phyloP scores from a whole-genome alignment of 1,139 yeast species.

The Yamadazyma sp. region DNA sequence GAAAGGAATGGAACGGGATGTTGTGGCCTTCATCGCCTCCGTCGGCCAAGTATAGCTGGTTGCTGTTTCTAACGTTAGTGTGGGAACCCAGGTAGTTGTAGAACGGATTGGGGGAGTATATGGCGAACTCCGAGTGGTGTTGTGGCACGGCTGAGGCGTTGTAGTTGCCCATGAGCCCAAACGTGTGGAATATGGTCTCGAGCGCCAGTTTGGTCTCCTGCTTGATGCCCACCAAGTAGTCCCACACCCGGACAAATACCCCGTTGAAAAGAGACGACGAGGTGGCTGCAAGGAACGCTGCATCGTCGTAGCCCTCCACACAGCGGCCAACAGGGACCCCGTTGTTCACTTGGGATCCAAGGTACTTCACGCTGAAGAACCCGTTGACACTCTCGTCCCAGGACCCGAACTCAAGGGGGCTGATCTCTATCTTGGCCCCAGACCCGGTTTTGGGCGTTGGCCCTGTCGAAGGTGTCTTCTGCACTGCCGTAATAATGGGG shows the following conservation, averaged over 20 bases:
- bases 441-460: slow-evolving; percentile 19
- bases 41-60: slow-evolving; percentile 36
- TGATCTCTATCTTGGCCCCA: slow-evolving; percentile 48
- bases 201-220: slow-evolving; percentile 42
- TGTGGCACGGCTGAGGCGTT: slow-evolving; percentile 23
- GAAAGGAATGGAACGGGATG: slow-evolving; percentile 40
- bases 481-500: slow-evolving; percentile 41
- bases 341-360: slow-evolving; percentile 44
- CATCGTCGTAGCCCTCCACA: slow-evolving; percentile 61
- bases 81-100: slow-evolving; percentile 25
- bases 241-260: slow-evolving; percentile 48
- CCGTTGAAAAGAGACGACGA: slow-evolving; percentile 71
- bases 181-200: slow-evolving; percentile 42
- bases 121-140: slow-evolving; percentile 63
- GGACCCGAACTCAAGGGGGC: slow-evolving; percentile 70
- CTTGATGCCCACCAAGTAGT: slow-evolving; percentile 37
- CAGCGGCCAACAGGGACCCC: slow-evolving; percentile 35
- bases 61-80: slow-evolving; percentile 14
- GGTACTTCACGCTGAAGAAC: slow-evolving; percentile 51
- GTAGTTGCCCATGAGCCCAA: slow-evolving; percentile 42
- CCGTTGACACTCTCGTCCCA: slow-evolving; percentile 56
- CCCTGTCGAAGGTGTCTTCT: slow-evolving; percentile 28
- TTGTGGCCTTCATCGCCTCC: slow-evolving; percentile 50
- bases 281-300: slow-evolving; percentile 72
- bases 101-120: slow-evolving; percentile 78